A percentile compares a stretch with the other conserved stretches of the same genome.
phyloP scores from a whole-genome alignment of 345 rosid genomes.

The Cochlearia excelsa region DNA sequence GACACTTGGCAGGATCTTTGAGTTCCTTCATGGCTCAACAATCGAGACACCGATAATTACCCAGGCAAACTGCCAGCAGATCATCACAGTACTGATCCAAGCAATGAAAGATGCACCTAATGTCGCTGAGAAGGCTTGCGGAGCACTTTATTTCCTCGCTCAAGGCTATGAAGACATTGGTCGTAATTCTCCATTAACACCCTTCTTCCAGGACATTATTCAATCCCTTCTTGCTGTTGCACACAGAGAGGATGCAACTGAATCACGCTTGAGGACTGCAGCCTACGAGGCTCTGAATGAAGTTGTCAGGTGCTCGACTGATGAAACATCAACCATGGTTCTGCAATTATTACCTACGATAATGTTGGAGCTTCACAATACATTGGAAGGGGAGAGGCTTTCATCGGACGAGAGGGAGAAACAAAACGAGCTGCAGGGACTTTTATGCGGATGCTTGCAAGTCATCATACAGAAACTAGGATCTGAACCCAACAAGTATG shows the following conservation, averaged over 20 bases:
- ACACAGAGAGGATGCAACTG: conserved; percentile 73
- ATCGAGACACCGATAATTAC: conserved; percentile 58
- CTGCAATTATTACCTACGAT: conserved; percentile 59
- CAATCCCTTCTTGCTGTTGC: conserved; percentile 67
- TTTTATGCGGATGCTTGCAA: conserved; percentile 72
- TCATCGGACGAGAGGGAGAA: conserved; percentile 58
- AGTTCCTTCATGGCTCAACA: conserved; percentile 69
- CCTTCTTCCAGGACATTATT: conserved; percentile 70
- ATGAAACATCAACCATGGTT: conserved; percentile 63
- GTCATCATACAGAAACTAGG: conserved; percentile 71
- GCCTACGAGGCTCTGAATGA: conserved; percentile 72
- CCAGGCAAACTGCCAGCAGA: conserved; percentile 71
- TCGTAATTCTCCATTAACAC: conserved; percentile 54
- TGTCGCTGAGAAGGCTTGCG: conserved; percentile 75
- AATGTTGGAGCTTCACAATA: conserved; percentile 67
- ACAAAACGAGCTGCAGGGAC: conserved; percentile 69
- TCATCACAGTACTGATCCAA: conserved; percentile 64
- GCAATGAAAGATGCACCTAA: conserved; percentile 72
- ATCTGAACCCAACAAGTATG: conserved; percentile 57
- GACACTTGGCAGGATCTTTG: conserved; percentile 80
- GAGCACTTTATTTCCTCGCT: conserved; percentile 66
- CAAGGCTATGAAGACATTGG: conserved; percentile 67
- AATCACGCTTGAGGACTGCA: conserved; percentile 67
- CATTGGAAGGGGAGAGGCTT: conserved; percentile 63
- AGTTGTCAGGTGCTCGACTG: conserved; percentile 70